These are phyloP conservation scores for Cercospora sp. DNA, from an alignment of 2,329 filamentous ascomycete species.

Conservation along the genomic window DNA sequence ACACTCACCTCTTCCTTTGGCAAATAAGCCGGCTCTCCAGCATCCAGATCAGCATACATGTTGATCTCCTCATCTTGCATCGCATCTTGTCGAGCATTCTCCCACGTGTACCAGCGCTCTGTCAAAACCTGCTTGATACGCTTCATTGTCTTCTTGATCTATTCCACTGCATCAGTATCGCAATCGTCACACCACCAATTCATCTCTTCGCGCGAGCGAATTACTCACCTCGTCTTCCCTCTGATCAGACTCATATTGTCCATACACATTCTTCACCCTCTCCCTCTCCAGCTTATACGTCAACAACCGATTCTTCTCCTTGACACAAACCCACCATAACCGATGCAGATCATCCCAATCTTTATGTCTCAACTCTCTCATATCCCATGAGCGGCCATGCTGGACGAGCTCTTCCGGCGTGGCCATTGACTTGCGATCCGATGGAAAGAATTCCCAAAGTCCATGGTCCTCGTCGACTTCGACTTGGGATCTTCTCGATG, in stretches of 20 bases:
- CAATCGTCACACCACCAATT: no score
- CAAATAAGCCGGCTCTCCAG: slow-evolving; percentile 34
- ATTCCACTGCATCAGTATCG: no score
- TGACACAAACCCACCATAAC: slow-evolving; percentile 92
- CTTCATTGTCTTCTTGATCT: slow-evolving; percentile 77
- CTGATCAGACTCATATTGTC: slow-evolving; percentile 63
- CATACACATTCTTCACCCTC: slow-evolving; percentile 64
- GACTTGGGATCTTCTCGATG: slow-evolving; percentile 57
- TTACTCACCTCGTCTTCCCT: slow-evolving; percentile 66
- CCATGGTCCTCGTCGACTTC: slow-evolving; percentile 73
- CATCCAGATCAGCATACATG: slow-evolving; percentile 46
- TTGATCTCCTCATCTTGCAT: slow-evolving; percentile 67
- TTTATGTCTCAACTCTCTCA: slow-evolving; percentile 82
- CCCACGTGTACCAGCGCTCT: slow-evolving; percentile 86
- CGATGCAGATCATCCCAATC: slow-evolving; percentile 90
- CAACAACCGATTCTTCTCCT: slow-evolving; percentile 85
- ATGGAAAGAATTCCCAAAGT: slow-evolving; percentile 88
- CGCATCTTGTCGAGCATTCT: slow-evolving; percentile 69
- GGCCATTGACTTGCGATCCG: slow-evolving; percentile 65
- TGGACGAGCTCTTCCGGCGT: slow-evolving; percentile 69
- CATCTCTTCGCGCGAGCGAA: not conserved
- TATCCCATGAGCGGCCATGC: slow-evolving; percentile 80
- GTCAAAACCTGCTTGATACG: slow-evolving; percentile 82
- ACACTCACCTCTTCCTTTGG: slow-evolving; percentile 20
- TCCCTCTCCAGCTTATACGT: slow-evolving; percentile 71